phyloP scores from a whole-genome alignment of 140 eudicot genomes.

The Anethum foeniculum region DNA sequence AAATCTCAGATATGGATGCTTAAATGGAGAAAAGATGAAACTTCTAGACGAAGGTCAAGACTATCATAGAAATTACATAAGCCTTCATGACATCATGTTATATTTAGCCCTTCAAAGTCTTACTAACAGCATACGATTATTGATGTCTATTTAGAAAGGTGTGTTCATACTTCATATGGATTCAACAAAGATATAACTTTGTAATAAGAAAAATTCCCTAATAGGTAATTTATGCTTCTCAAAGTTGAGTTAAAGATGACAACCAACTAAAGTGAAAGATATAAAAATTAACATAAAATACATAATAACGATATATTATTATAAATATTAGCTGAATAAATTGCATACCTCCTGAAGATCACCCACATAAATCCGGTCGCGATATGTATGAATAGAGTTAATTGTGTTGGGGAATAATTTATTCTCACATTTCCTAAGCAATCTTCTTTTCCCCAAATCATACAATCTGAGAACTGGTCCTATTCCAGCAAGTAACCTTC shows the following conservation, averaged over 20 bases:
- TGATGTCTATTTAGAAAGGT: not conserved
- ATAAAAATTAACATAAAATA: not conserved
- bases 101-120: not conserved
- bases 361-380: slow-evolving; percentile 97
- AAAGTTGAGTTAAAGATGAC: not conserved
- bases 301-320: not conserved
- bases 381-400: slow-evolving; percentile 75
- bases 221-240: not conserved
- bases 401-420: slow-evolving; percentile 90
- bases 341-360: slow-evolving; percentile 86
- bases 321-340: not conserved
- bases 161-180: not conserved
- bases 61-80: not conserved
- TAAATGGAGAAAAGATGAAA: not conserved
- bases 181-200: not conserved
- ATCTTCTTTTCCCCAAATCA: slow-evolving; percentile 78
- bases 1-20: not conserved
- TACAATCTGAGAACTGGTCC: slow-evolving; percentile 84
- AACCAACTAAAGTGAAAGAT: not conserved
- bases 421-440: slow-evolving; percentile 95
- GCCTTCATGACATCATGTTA: not conserved
- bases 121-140: not conserved
- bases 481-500: slow-evolving; percentile 86
- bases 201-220: not conserved
- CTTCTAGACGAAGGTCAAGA: not conserved